phyloP scores from a whole-genome alignment of 176 grass and related monocot species.

The Tillandsia leiboldiana region DNA sequence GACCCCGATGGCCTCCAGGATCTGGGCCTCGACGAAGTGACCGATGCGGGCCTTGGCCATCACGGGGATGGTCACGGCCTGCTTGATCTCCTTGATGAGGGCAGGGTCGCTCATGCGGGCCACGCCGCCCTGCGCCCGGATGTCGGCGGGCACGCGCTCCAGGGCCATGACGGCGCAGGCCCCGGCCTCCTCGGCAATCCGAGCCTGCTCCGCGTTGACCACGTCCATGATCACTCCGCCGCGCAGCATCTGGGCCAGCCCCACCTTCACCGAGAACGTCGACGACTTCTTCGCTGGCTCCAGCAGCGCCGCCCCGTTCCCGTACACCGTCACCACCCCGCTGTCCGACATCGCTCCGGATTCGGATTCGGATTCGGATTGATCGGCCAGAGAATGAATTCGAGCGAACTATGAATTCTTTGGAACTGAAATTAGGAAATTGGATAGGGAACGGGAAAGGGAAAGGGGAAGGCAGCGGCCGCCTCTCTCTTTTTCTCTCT shows the following conservation, averaged over 20 bases:
- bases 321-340: conserved; percentile 65
- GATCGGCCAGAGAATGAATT: too few relatives aligned
- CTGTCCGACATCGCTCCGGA: conserved; percentile 13
- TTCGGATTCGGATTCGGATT: too few relatives aligned
- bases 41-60: conserved; percentile 31
- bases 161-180: conserved; percentile 26
- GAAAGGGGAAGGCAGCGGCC: too few relatives aligned
- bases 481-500: too few relatives aligned
- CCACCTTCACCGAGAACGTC: conserved; percentile 71
- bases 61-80: conserved; percentile 81
- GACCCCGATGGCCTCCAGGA: conserved; percentile 61
- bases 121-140: conserved; percentile 48
- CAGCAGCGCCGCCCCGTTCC: conserved; percentile 31
- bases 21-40: conserved; percentile 58
- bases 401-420: too few relatives aligned
- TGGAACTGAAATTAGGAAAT: too few relatives aligned
- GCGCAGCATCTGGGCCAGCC: conserved; percentile 58
- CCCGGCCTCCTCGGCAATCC: conserved; percentile 21
- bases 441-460: too few relatives aligned
- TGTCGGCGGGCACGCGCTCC: conserved; percentile 45
- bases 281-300: conserved; percentile 41
- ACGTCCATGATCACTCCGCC: conserved; percentile 28
- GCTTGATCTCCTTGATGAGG: conserved; percentile 85
- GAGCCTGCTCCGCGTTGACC: conserved; percentile 15
- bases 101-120: conserved; percentile 42